These are phyloP conservation scores for Neonectria coccinea DNA, from an alignment of 2,329 filamentous ascomycete species.

Conservation along the genomic window DNA sequence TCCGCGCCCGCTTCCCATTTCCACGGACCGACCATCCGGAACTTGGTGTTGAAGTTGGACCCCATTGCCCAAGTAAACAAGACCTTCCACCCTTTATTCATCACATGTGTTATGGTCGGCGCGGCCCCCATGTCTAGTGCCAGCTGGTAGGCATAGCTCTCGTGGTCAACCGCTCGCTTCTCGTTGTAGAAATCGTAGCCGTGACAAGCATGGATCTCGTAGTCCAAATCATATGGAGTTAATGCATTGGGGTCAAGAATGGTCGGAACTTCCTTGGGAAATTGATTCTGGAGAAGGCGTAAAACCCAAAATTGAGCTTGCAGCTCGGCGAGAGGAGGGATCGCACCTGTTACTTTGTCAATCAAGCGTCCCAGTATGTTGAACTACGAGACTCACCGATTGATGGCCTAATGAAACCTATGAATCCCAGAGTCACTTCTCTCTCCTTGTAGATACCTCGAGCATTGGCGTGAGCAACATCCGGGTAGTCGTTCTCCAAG, in stretches of 20 bases:
- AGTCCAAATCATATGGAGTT: constrained; percentile 54
- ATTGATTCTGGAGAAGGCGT: constrained; percentile 51
- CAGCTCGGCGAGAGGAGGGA: constrained; percentile 61
- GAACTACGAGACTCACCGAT: constrained; percentile 47
- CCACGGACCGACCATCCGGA: constrained; percentile 60
- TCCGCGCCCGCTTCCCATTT: constrained; percentile 51
- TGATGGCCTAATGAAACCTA: constrained; percentile 61
- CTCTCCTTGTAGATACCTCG: constrained; percentile 62
- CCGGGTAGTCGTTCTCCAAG: constrained; percentile 54
- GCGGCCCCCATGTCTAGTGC: constrained; percentile 60
- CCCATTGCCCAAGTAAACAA: constrained; percentile 61
- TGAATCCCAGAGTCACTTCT: constrained; percentile 56
- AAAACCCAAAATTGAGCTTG: constrained; percentile 62
- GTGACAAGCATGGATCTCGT: constrained; percentile 51
- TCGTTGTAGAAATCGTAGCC: constrained; percentile 50
- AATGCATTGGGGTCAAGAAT: constrained; percentile 42
- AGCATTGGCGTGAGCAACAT: constrained; percentile 61
- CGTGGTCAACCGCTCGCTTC: constrained; percentile 61
- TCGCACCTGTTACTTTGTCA: constrained; percentile 51
- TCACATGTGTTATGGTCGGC: constrained; percentile 52
- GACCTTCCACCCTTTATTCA: constrained; percentile 52
- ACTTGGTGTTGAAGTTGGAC: constrained; percentile 63
- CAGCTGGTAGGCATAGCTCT: constrained; percentile 63
- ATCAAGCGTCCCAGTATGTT: background rate
- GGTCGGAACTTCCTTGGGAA: constrained; percentile 37